Evolutionary conservation across 2,329 filamentous ascomycete species (phyloP).

Genomic region (Tetracladium maxilliforme): DNA sequence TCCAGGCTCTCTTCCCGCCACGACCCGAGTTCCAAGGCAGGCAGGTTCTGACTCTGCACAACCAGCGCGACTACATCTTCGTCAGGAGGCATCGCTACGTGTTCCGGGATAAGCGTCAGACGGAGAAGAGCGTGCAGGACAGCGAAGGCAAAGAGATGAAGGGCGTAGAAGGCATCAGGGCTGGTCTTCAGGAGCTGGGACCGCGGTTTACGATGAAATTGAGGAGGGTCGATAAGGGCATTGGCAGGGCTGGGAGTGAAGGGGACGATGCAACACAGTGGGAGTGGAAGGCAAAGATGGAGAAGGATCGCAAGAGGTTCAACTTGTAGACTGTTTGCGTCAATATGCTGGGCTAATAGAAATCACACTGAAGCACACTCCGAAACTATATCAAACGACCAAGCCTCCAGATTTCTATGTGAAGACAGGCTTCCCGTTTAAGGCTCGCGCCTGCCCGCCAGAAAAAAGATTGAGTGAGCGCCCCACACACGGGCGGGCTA

Average conservation of each 20-base stretch:
- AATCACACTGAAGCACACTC: too few species aligned
- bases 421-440: too few species aligned
- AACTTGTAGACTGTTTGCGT: slow-evolving; percentile 75
- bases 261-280: slow-evolving; percentile 41
- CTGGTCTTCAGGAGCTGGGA: slow-evolving; percentile 82
- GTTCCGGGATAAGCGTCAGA: slow-evolving; percentile 75
- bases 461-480: too few species aligned
- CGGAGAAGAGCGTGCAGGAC: slow-evolving; percentile 74
- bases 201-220: slow-evolving; percentile 77
- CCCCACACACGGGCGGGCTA: too few species aligned
- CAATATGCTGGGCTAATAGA: too few species aligned
- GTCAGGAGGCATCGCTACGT: slow-evolving; percentile 80
- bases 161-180: slow-evolving; percentile 73
- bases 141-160: slow-evolving; percentile 71
- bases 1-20: slow-evolving; percentile 66
- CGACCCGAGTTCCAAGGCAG: slow-evolving; percentile 72
- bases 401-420: too few species aligned
- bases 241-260: slow-evolving; percentile 52
- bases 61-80: slow-evolving; percentile 94
- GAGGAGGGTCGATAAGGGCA: slow-evolving; percentile 78
- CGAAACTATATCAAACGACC: too few species aligned
- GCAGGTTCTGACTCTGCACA: slow-evolving; percentile 85
- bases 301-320: slow-evolving; percentile 87
- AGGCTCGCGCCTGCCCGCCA: too few species aligned
- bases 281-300: slow-evolving; percentile 94